Conservation (phyloP, 2,329 filamentous ascomycete genomes). For the Sarocladium oryzae region DNA sequence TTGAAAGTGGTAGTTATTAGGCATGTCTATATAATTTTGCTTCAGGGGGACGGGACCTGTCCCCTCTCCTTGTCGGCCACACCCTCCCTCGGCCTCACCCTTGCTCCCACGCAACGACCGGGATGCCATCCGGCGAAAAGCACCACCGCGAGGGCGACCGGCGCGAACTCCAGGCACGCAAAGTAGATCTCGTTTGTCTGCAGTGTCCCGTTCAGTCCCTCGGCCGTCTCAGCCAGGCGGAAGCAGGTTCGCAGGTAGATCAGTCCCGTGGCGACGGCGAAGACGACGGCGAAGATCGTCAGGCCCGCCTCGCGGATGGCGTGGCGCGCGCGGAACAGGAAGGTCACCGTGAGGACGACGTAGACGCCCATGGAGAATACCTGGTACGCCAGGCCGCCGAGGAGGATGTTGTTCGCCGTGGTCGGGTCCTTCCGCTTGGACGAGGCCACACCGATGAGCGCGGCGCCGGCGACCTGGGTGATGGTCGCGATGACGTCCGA, state of each 20-base stretch:
- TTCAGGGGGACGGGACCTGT: not conserved
- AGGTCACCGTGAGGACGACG: slow-evolving; percentile 34
- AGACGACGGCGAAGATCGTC: slow-evolving; percentile 32
- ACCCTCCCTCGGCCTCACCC: slow-evolving; percentile 13
- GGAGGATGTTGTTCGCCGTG: slow-evolving; percentile 46
- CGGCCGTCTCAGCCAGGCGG: slow-evolving; percentile 45
- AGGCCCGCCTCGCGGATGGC: slow-evolving; percentile 23
- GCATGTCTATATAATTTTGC: too few relatives aligned
- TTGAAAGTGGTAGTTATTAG: too few relatives aligned
- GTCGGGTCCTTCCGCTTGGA: slow-evolving; percentile 43
- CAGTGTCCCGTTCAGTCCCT: slow-evolving; percentile 39
- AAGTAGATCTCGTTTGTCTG: slow-evolving; percentile 47
- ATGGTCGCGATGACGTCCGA: slow-evolving; percentile 47
- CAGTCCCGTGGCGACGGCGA: slow-evolving; percentile 38
- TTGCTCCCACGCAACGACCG: slow-evolving; percentile 22
- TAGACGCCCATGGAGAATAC: slow-evolving; percentile 44
- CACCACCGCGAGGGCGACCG: slow-evolving; percentile 42
- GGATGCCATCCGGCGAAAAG: slow-evolving; percentile 32
- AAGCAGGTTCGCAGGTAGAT: slow-evolving; percentile 48
- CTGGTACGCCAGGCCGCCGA: slow-evolving; percentile 49
- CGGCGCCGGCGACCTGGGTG: slow-evolving; percentile 47
- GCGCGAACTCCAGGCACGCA: slow-evolving; percentile 47
- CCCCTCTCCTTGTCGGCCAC: slow-evolving; percentile 2
- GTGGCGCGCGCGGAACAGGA: slow-evolving; percentile 30
- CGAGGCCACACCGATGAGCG: slow-evolving; percentile 42